Evolutionary conservation across 139 green algal species (phyloP).

Genomic region (Chlamydomonas incerta): DNA sequence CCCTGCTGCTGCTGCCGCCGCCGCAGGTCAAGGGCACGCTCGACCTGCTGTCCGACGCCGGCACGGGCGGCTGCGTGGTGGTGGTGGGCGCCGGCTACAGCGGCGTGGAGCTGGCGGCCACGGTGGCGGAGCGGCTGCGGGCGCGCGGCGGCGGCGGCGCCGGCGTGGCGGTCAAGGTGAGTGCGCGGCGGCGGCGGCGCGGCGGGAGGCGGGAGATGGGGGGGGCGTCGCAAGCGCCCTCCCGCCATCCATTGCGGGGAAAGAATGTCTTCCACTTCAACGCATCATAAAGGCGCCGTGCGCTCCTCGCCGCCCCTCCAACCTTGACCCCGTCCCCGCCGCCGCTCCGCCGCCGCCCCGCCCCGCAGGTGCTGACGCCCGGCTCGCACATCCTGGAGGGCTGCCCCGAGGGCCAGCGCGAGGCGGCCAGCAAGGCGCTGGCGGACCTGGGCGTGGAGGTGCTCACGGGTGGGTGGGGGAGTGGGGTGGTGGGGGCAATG

Average conservation of each 20-base stretch:
- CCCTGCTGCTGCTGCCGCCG: no score
- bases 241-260: no score
- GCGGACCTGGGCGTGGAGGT: constrained; percentile 71
- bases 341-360: no score
- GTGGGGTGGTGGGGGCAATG: background rate
- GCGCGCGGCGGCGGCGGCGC: background rate
- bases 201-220: no score
- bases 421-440: constrained; percentile 72
- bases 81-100: constrained; percentile 93
- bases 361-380: constrained; percentile 72
- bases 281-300: no score
- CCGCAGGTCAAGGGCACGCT: constrained; percentile 45
- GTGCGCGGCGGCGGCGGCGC: no score
- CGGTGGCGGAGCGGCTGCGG: constrained; percentile 77
- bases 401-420: constrained; percentile 71
- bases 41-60: constrained; percentile 53
- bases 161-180: constrained; percentile 58
- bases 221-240: no score
- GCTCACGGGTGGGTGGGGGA: constrained; percentile 50
- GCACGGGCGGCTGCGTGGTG: constrained; percentile 53
- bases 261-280: no score
- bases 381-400: constrained; percentile 77
- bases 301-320: no score
- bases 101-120: constrained; percentile 88
- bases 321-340: no score